These are phyloP conservation scores for Hemisphaericaspora xylanilytica DNA, from an alignment of 1,139 yeast genomes.

Conservation along the genomic window DNA sequence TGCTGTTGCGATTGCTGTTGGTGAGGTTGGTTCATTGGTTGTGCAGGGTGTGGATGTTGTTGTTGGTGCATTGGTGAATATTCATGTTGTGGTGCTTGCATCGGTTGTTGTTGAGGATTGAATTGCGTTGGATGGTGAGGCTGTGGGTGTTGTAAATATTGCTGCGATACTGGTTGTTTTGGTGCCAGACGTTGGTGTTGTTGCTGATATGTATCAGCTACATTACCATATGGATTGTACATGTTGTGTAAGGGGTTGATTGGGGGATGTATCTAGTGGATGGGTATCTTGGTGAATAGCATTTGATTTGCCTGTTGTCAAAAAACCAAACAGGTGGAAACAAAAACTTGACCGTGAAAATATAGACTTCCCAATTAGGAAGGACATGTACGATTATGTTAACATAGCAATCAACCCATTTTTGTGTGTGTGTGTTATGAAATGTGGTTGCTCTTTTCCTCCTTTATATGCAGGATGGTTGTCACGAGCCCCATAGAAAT, in stretches of 20 bases:
- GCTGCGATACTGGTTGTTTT: conserved; percentile 10
- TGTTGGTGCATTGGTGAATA: conserved; percentile 20
- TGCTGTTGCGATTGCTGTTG: conserved; percentile 19
- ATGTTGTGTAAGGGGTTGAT: too few species aligned
- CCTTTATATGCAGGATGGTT: not conserved
- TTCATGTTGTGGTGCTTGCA: conserved; percentile 12
- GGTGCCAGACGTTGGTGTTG: conserved; percentile 10
- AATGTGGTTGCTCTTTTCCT: not conserved
- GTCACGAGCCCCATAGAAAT: not conserved
- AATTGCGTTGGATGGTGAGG: conserved; percentile 33
- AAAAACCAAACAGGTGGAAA: too few species aligned
- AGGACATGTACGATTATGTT: conserved; percentile 1
- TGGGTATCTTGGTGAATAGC: too few species aligned
- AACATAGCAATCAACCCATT: not conserved
- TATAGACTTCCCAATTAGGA: conserved; percentile 16
- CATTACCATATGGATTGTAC: conserved; percentile 47
- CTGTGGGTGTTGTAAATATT: conserved; percentile 34
- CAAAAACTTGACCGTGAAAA: not conserved
- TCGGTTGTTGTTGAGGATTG: conserved; percentile 28
- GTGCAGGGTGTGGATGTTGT: conserved; percentile 24
- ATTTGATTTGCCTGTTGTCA: too few species aligned
- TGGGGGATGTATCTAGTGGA: too few species aligned
- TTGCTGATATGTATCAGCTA: conserved; percentile 20
- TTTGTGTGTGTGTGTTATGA: not conserved
- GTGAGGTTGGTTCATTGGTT: too few species aligned